Evolutionary conservation across 2,329 filamentous ascomycete species (phyloP).

Genomic region (Fusarium lyarnte): DNA sequence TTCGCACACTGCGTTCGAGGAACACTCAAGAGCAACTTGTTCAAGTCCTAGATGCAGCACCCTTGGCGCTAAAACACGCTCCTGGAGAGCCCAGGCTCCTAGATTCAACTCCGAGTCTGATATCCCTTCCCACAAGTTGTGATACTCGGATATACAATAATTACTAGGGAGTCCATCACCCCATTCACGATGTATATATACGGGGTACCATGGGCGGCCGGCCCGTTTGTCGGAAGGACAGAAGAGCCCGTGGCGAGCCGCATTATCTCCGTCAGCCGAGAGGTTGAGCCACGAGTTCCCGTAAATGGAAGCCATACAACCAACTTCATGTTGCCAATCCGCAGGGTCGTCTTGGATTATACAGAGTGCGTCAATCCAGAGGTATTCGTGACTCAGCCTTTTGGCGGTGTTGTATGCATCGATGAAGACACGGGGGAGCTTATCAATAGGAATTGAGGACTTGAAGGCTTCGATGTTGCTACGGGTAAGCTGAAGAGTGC

Average conservation of each 20-base stretch:
- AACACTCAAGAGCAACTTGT: conserved; percentile 20
- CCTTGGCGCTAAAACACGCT: conserved; percentile 9
- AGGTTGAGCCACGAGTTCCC: conserved; percentile 11
- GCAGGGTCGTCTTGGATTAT: conserved; percentile 25
- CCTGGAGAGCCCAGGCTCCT: conserved; percentile 21
- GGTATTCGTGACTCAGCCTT: conserved; percentile 2
- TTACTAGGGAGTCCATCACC: neutral
- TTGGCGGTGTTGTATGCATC: neutral
- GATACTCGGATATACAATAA: neutral
- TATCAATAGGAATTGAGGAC: neutral
- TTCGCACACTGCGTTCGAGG: conserved; percentile 1
- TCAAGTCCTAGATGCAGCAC: conserved; percentile 19
- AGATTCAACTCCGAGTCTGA: conserved; percentile 1
- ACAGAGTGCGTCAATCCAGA: conserved; percentile 32
- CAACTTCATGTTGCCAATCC: conserved; percentile 14
- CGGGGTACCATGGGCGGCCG: neutral
- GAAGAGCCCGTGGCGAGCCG: neutral
- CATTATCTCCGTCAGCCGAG: neutral
- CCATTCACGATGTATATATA: neutral
- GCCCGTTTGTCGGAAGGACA: neutral
- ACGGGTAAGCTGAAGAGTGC: neutral
- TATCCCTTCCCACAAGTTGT: conserved; percentile 12
- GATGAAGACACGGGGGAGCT: neutral
- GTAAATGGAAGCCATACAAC: neutral
- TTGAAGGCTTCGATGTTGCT: neutral